Evolutionary conservation across 1,139 yeast genomes (phyloP).

Genomic region (Kazachstania sp.): DNA sequence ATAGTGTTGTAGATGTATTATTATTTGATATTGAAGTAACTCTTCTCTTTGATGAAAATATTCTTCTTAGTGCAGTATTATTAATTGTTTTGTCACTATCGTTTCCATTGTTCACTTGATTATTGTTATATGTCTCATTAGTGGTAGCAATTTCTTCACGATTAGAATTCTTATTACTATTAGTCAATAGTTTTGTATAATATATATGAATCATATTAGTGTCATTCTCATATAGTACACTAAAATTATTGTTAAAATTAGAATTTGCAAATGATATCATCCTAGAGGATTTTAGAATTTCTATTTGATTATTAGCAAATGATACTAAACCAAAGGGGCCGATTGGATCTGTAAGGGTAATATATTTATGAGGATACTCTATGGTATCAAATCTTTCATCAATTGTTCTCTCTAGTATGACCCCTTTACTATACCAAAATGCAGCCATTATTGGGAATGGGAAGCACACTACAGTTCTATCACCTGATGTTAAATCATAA

Average conservation of each 20-base stretch:
- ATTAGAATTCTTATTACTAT: background rate
- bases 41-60: constrained; percentile 1
- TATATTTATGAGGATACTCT: constrained; percentile 20
- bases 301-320: constrained; percentile 14
- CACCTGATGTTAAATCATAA: constrained; percentile 20
- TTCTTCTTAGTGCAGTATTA: constrained; percentile 1
- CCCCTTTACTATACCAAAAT: constrained; percentile 28
- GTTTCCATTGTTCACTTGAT: background rate
- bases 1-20: background rate
- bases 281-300: constrained; percentile 10
- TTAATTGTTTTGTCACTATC: background rate
- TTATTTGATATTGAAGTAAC: constrained; percentile 2
- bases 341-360: constrained; percentile 29
- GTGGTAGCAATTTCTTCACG: background rate
- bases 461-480: constrained; percentile 19
- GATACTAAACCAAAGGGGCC: constrained; percentile 28
- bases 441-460: constrained; percentile 27
- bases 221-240: constrained; percentile 18
- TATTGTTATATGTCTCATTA: background rate
- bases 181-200: constrained; percentile 18
- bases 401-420: constrained; percentile 20
- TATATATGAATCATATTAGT: constrained; percentile 20
- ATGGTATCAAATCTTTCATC: background rate
- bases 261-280: constrained; percentile 22
- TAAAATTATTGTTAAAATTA: constrained; percentile 14